A percentile compares a stretch with the other conserved stretches of the same genome.
phyloP scores from a whole-genome alignment of 2,329 filamentous ascomycete species.

The Fusarium subtropicale region DNA sequence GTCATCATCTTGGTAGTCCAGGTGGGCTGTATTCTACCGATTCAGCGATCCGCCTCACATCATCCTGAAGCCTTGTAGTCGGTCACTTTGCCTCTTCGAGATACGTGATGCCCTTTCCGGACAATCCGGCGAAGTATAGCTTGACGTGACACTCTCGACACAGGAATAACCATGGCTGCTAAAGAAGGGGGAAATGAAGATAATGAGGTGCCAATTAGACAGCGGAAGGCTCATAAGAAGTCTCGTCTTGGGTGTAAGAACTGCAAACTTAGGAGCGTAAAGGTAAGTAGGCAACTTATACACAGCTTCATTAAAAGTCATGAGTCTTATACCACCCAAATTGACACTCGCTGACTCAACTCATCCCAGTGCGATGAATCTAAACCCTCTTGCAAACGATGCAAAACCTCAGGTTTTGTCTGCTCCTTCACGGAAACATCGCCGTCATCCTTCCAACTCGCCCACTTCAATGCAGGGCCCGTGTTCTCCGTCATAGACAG shows the following conservation, averaged over 20 bases:
- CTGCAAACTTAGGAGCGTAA: conserved; percentile 66
- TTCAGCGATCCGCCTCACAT: neutral
- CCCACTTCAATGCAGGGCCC: conserved; percentile 29
- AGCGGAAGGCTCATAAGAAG: conserved; percentile 60
- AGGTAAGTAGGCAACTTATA: conserved; percentile 51
- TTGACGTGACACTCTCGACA: neutral
- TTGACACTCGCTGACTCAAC: neutral
- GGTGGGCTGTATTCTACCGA: neutral
- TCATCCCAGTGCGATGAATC: conserved; percentile 64
- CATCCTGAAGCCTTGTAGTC: neutral
- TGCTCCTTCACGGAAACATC: conserved; percentile 58
- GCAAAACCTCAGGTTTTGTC: conserved; percentile 58
- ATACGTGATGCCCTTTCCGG: conserved; percentile 7
- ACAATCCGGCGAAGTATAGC: neutral
- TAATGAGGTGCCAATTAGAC: conserved; percentile 29
- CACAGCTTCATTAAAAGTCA: neutral
- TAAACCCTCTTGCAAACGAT: conserved; percentile 62
- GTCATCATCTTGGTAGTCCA: conserved; percentile 3
- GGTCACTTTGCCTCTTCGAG: neutral
- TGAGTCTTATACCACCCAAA: neutral
- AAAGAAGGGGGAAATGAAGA: conserved; percentile 3
- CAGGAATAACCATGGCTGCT: conserved; percentile 17
- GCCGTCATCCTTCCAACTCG: conserved; percentile 39
- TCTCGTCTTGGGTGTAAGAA: conserved; percentile 66
- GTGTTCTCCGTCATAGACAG: conserved; percentile 19